A percentile compares a stretch with the other conserved stretches of the same genome.
phyloP scores from a whole-genome alignment of 2,329 filamentous ascomycete species.

The Ceratocystis diversiconidia region DNA sequence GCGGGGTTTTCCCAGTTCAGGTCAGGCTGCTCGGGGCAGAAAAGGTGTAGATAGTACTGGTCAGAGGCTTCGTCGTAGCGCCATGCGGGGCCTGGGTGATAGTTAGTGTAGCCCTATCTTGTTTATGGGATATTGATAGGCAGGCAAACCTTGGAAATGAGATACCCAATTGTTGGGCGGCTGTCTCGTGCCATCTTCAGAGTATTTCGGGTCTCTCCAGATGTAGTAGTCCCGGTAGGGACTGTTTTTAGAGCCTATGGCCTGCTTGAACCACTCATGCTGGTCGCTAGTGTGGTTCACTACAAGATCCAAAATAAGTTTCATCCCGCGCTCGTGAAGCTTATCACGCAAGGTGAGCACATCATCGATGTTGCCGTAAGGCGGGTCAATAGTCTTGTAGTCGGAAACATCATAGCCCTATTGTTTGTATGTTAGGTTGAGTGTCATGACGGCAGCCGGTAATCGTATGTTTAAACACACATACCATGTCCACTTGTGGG shows the following conservation, averaged over 20 bases:
- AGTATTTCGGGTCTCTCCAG: conserved; percentile 46
- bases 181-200: conserved; percentile 40
- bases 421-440: background rate
- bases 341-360: conserved; percentile 48
- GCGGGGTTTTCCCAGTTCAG: conserved; percentile 62
- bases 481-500: conserved; percentile 48
- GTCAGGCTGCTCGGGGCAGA: conserved; percentile 57
- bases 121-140: background rate
- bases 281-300: conserved; percentile 54
- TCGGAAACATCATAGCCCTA: conserved; percentile 56
- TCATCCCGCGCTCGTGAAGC: conserved; percentile 50
- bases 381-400: conserved; percentile 50
- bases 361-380: conserved; percentile 53
- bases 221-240: conserved; percentile 49
- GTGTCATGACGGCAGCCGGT: background rate
- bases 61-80: conserved; percentile 35
- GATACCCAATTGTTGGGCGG: conserved; percentile 46
- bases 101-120: background rate
- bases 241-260: conserved; percentile 39
- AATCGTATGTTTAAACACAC: background rate
- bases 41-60: conserved; percentile 52
- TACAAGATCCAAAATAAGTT: conserved; percentile 57
- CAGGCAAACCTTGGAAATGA: conserved; percentile 14
- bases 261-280: conserved; percentile 58
- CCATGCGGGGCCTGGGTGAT: conserved; percentile 30